phyloP scores from a whole-genome alignment of 768 basidiomycete genomes.

The Calocybe indica region DNA sequence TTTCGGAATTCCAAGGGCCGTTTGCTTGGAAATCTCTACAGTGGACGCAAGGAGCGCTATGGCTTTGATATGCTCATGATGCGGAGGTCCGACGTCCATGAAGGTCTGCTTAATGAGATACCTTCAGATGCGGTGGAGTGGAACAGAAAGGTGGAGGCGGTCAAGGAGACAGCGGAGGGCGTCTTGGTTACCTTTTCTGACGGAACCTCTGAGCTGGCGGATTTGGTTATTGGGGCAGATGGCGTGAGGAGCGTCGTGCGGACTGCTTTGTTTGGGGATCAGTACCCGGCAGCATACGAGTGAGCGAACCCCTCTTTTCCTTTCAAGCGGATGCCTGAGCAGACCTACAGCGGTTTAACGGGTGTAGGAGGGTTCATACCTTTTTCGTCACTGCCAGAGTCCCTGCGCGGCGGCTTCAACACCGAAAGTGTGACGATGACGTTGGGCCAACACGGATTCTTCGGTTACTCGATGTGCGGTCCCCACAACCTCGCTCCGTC shows the following conservation, averaged over 20 bases:
- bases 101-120: slow-evolving; percentile 24
- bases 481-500: slow-evolving; percentile 6
- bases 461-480: slow-evolving; percentile 26
- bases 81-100: slow-evolving; percentile 25
- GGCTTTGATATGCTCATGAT: slow-evolving; percentile 27
- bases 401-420: slow-evolving; percentile 19
- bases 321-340: slow-evolving; percentile 1
- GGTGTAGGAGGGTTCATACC: slow-evolving; percentile 34
- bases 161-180: slow-evolving; percentile 19
- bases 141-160: slow-evolving; percentile 20
- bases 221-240: slow-evolving; percentile 35
- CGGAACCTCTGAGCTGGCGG: slow-evolving; percentile 24
- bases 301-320: slow-evolving; percentile 9
- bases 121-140: slow-evolving; percentile 22
- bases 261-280: slow-evolving; percentile 22
- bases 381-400: slow-evolving; percentile 18
- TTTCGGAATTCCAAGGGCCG: slow-evolving; percentile 28
- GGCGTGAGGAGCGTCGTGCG: slow-evolving; percentile 31
- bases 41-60: slow-evolving; percentile 23
- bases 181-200: slow-evolving; percentile 22
- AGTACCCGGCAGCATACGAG: slow-evolving; percentile 22
- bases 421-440: slow-evolving; percentile 29
- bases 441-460: slow-evolving; percentile 31
- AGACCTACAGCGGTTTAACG: slow-evolving; percentile 17
- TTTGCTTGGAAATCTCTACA: slow-evolving; percentile 22